A percentile compares a stretch with the other conserved stretches of the same genome.
Evolutionary conservation across 2,329 filamentous ascomycete genomes (phyloP).

Genomic region (Alternaria brassicicola): DNA sequence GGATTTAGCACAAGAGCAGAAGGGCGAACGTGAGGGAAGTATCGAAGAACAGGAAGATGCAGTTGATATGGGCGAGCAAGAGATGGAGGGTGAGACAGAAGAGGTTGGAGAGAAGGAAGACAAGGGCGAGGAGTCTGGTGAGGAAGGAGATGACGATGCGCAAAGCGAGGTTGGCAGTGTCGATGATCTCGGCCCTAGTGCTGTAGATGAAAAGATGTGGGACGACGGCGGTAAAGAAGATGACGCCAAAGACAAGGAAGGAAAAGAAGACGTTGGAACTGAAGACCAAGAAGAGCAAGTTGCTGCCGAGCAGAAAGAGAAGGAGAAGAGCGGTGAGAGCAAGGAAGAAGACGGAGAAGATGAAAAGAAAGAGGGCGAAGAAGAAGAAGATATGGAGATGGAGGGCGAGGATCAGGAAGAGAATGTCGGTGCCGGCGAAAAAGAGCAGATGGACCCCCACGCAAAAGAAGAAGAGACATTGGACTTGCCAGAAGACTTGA

Average conservation of each 20-base stretch:
- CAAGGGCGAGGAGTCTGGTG: conserved; percentile 61
- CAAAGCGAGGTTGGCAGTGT: conserved; percentile 92
- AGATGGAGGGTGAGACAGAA: conserved; percentile 84
- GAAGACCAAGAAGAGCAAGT: conserved; percentile 56
- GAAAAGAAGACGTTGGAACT: conserved; percentile 61
- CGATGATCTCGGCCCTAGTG: conserved; percentile 84
- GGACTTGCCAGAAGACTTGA: conserved; percentile 86
- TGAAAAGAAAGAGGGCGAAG: conserved; percentile 64
- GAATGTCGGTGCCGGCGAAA: conserved; percentile 69
- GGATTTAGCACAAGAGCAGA: conserved; percentile 85
- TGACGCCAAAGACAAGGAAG: conserved; percentile 81
- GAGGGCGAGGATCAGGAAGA: conserved; percentile 66
- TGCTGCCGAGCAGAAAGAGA: conserved; percentile 56
- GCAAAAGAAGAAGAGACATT: conserved; percentile 81
- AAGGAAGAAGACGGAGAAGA: conserved; percentile 66
- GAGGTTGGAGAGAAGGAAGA: conserved; percentile 62
- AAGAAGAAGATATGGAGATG: conserved; percentile 59
- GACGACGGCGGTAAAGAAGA: conserved; percentile 82
- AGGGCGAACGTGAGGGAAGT: conserved; percentile 64
- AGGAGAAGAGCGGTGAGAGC: conserved; percentile 61
- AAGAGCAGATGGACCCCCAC: conserved; percentile 73
- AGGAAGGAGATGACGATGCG: conserved; percentile 64
- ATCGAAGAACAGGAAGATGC: conserved; percentile 83
- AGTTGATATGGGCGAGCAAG: conserved; percentile 90
- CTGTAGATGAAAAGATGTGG: conserved; percentile 99